These are phyloP conservation scores for Achlya hypogyna DNA, from an alignment of 352 stramenopile species.

Conservation along the genomic window DNA sequence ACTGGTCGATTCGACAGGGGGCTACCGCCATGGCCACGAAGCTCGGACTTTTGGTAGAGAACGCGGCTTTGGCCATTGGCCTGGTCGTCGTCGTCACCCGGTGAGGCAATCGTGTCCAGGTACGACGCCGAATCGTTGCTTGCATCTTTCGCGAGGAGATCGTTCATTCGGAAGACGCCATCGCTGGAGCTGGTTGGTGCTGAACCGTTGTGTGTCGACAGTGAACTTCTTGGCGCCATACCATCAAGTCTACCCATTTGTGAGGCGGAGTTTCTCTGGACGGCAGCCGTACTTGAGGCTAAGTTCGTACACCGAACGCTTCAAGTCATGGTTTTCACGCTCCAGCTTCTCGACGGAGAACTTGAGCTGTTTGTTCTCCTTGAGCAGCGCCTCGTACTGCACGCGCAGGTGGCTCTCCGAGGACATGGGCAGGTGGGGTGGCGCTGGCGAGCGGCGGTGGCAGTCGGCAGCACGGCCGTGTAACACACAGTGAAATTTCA, in stretches of 20 bases:
- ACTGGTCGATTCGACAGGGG: too few species aligned
- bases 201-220: neutral
- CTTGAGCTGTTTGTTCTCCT: slow-evolving; percentile 83
- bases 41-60: slow-evolving; percentile 73
- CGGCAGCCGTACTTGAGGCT: slow-evolving; percentile 58
- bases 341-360: slow-evolving; percentile 75
- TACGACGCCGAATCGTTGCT: slow-evolving; percentile 20
- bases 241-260: slow-evolving; percentile 51
- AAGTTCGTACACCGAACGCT: slow-evolving; percentile 85
- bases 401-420: slow-evolving; percentile 71
- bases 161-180: slow-evolving; percentile 50
- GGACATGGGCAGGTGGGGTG: too few species aligned
- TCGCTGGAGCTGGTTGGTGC: slow-evolving; percentile 3
- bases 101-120: slow-evolving; percentile 29
- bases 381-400: slow-evolving; percentile 76
- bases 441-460: too few species aligned
- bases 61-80: slow-evolving; percentile 43
- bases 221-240: slow-evolving; percentile 28
- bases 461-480: too few species aligned
- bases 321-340: slow-evolving; percentile 83
- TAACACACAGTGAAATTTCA: too few species aligned
- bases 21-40: slow-evolving; percentile 39
- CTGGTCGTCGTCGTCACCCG: slow-evolving; percentile 34
- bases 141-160: slow-evolving; percentile 45
- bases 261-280: neutral